Evolutionary conservation across 2,329 filamentous ascomycete species (phyloP).

Genomic region (Beauveria scarabaeidicola): DNA sequence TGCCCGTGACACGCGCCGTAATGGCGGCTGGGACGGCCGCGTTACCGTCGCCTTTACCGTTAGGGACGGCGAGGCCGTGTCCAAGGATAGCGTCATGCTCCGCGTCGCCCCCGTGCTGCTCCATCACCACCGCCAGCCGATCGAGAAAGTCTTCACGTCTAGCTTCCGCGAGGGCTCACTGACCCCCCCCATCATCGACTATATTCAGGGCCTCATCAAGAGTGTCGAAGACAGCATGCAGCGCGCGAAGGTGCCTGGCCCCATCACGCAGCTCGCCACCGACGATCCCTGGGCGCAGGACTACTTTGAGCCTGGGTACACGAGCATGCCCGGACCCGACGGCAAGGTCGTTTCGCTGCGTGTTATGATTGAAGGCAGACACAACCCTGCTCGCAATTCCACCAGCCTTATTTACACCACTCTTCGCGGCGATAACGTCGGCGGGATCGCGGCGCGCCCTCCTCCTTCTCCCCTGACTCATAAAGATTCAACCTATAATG

Average conservation of each 20-base stretch:
- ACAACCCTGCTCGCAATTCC: not conserved
- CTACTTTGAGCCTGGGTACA: not conserved
- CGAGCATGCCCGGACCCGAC: not conserved
- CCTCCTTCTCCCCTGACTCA: too few species aligned
- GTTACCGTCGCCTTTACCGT: not conserved
- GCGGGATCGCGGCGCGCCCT: too few species aligned
- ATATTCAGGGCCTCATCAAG: too few species aligned
- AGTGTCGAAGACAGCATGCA: not conserved
- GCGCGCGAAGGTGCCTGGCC: too few species aligned
- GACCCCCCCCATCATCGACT: too few species aligned
- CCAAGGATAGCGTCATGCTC: not conserved
- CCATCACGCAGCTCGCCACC: not conserved
- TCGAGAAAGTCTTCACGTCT: not conserved
- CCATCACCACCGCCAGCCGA: not conserved
- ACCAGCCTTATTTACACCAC: not conserved
- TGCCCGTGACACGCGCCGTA: not conserved
- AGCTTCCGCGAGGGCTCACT: too few species aligned
- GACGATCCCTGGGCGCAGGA: not conserved
- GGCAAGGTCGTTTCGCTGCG: constrained; percentile 7
- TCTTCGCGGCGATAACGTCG: not conserved
- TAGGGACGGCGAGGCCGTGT: not conserved
- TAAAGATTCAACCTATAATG: not conserved
- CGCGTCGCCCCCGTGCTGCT: not conserved
- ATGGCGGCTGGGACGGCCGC: not conserved
- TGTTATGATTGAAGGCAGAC: not conserved